These are phyloP conservation scores for Alternaria triticimaculans DNA, from an alignment of 2,329 filamentous ascomycete species.

Conservation along the genomic window DNA sequence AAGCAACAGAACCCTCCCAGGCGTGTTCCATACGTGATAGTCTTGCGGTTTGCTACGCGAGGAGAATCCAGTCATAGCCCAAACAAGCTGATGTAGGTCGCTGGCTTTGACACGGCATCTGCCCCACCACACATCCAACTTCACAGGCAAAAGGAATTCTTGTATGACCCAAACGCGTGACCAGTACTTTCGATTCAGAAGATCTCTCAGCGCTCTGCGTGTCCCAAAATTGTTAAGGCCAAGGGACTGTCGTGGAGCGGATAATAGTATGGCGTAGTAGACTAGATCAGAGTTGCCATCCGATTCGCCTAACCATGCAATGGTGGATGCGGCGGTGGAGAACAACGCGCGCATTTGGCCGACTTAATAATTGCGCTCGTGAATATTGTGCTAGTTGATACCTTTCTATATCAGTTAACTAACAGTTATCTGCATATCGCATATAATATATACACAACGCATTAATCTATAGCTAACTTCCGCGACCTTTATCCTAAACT, in stretches of 20 bases:
- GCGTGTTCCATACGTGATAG: no score
- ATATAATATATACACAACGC: neutral
- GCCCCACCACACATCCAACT: neutral
- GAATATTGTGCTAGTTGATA: accelerated
- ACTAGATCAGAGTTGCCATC: accelerated
- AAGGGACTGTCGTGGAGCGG: no score
- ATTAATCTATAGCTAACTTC: neutral
- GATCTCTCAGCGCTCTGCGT: neutral
- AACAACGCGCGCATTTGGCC: neutral
- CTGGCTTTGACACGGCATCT: neutral
- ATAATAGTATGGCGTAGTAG: neutral
- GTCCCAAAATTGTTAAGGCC: no score
- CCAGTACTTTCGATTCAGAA: neutral
- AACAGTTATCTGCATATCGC: no score
- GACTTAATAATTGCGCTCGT: neutral
- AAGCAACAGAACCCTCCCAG: no score
- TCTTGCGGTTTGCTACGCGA: no score
- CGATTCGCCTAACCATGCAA: neutral
- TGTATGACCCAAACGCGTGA: neutral
- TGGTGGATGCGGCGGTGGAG: neutral
- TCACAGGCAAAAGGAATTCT: neutral
- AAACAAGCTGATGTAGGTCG: neutral
- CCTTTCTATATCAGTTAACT: accelerated
- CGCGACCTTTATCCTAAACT: neutral
- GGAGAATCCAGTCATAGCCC: neutral